Base-by-base conservation (phyloP, 768 basidiomycete species). In the Trametes cinnabarina region DNA sequence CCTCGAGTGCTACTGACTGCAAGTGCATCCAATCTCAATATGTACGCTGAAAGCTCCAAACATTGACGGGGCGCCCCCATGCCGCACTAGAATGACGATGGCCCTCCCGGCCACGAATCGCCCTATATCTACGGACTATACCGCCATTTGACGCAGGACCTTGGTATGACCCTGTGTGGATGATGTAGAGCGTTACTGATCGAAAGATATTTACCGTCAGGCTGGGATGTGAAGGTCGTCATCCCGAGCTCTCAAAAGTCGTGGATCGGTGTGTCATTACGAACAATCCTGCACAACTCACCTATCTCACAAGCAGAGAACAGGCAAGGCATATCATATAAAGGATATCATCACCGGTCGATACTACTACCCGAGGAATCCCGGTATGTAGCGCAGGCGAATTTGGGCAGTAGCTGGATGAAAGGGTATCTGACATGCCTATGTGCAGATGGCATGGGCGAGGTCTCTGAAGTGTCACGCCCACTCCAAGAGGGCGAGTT, bases 301-400 rank as follows among this genome's bases (percentile, higher is more conserved):
- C 25, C 15, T 8, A 26, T 10, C 34, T 17, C 56, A 5, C n/a
- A n/a, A n/a, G n/a, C n/a, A n/a, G n/a, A 32, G 11, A 6, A 11
- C 62, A 91, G 90, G 92, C 43, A 90, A 88, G 67, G 87, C 91
- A 25, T 92, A 84, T 68, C 87, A 89, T 47, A 89, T 92, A 68
- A 86, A 82, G 41, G 88, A 92, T 63, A 75, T 83, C 39, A 83
- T 85, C 10, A 77, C 74, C 55, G 91, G 91, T 22, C 73, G 73
- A 63, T 93, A 88, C 69, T 93, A 86, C 72, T 93, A 94, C 65
- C 92, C 92, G 7, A 79, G 69, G 55, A 75, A 76, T 22, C 82
- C 82, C 57, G 78, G 84, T 83, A 57, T 35, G 67, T 26, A 4
- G 2, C n/a, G 9, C 3, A 4, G 4, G 8, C 15, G 1, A 3